Conservation (phyloP, 2,329 filamentous ascomycete species). For the Clarireedia hainanense region DNA sequence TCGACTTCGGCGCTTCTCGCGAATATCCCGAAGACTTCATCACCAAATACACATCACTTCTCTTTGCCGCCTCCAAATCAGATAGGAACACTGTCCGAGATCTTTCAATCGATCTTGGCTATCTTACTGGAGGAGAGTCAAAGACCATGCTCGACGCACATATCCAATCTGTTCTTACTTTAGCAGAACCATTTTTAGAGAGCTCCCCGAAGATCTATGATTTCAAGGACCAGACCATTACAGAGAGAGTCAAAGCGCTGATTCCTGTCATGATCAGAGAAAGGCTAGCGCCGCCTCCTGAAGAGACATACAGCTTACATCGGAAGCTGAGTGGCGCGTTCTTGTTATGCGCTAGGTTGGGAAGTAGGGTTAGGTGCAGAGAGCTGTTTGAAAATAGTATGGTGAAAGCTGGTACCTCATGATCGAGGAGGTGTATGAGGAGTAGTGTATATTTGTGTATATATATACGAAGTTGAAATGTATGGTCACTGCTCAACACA, state of each 20-base stretch:
- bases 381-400: slow-evolving; percentile 59
- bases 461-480: neutral
- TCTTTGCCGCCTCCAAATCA: slow-evolving; percentile 68
- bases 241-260: slow-evolving; percentile 76
- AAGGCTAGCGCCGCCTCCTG: slow-evolving; percentile 80
- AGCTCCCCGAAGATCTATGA: slow-evolving; percentile 79
- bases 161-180: slow-evolving; percentile 75
- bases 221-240: slow-evolving; percentile 91
- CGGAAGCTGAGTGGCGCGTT: slow-evolving; percentile 94
- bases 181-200: slow-evolving; percentile 82
- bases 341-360: slow-evolving; percentile 77
- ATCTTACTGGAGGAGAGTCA: slow-evolving; percentile 86
- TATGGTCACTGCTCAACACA: neutral
- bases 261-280: slow-evolving; percentile 94
- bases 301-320: slow-evolving; percentile 95
- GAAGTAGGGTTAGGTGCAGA: slow-evolving; percentile 73
- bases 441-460: neutral
- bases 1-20: slow-evolving; percentile 90
- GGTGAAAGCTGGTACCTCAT: slow-evolving; percentile 21
- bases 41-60: slow-evolving; percentile 66
- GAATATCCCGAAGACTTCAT: slow-evolving; percentile 80
- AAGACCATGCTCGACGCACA: slow-evolving; percentile 84
- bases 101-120: slow-evolving; percentile 72
- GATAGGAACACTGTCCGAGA: slow-evolving; percentile 57
- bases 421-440: neutral